phyloP scores from a whole-genome alignment of 2,329 filamentous ascomycete species.

The Coniosporium tulheliwenetii region DNA sequence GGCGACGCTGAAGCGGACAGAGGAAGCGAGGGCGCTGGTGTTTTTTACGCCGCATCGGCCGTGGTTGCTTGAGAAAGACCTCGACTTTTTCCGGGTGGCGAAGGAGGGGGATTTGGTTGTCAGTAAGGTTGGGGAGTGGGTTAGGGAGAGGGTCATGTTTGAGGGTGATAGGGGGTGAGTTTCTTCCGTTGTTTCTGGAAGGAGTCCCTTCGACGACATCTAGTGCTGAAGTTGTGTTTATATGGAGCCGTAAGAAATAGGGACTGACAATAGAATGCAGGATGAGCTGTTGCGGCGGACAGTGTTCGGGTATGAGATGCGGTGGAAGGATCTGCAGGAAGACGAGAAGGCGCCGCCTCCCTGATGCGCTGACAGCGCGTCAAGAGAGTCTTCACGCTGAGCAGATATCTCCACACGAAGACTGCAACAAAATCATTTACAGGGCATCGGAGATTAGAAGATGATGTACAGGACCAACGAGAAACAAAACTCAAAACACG shows the following conservation, averaged over 20 bases:
- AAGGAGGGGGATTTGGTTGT: constrained; percentile 57
- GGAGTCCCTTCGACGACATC: too few species aligned
- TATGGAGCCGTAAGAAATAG: background rate
- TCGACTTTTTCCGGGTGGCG: constrained; percentile 72
- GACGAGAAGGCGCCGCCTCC: too few species aligned
- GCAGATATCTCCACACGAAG: too few species aligned
- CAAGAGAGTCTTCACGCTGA: too few species aligned
- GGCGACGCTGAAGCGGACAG: constrained; percentile 43
- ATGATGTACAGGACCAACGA: too few species aligned
- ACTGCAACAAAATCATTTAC: too few species aligned
- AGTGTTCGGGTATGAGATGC: constrained; percentile 62
- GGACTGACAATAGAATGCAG: constrained; percentile 14
- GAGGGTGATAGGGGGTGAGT: constrained; percentile 58
- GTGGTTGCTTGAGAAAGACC: constrained; percentile 73
- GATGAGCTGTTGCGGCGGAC: constrained; percentile 69
- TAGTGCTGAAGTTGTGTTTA: background rate
- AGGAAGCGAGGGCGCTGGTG: constrained; percentile 54
- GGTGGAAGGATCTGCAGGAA: constrained; percentile 32
- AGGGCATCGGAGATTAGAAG: too few species aligned
- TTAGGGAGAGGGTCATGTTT: constrained; percentile 78
- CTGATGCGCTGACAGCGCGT: too few species aligned
- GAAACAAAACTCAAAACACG: too few species aligned
- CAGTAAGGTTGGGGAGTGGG: constrained; percentile 64
- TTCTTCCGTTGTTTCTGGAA: too few species aligned
- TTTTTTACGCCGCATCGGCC: constrained; percentile 93